Evolutionary conservation across 2,329 filamentous ascomycete genomes (phyloP), one percentile per base, ranked within the genome.

Genomic region (Paracoccidioides lutzii): DNA sequence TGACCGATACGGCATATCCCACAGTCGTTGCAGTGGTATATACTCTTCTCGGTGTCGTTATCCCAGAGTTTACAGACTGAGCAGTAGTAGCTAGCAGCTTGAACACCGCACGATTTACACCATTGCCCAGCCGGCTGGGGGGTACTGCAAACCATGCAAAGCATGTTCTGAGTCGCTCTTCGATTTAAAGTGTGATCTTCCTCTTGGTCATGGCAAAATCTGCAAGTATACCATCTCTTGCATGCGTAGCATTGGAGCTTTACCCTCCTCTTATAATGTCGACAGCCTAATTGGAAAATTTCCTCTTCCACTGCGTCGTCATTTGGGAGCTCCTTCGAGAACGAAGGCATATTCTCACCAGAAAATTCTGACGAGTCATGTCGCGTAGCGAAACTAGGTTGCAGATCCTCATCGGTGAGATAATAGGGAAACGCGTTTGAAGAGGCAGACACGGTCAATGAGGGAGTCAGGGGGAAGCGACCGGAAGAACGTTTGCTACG

Each of bases 31-130:
- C 93, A 98, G 68, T 98, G 93, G 67, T 98, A 98, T 56, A 97
- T 95, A 61, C 85, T 86, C 69, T 94, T 96, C 61, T 83, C 84
- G 55, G 83, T 81, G 62, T 96, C 88, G 65, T 97, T 90, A 66
- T 97, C 91, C 93, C 93, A 98, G 1, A 98, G 78, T 72, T 96
- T 96, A 77, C 93, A 98, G 55, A 93, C 86, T 54, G 83, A 81
- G 73, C 93, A 98, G 68, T 94, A 98, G 70, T 97, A 97, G 65
- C 86, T 86, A 10, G 91, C 90, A 5, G 88, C 82, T 57, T 83
- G 81, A 62, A 83, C 82, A 15, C 84, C 85, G 67, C 93, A 98
- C 55, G 81, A 78, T 52, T 79, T 76, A 69, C 93, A 98, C 53
- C 81, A 78, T 60, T 95, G 88, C 35, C 82, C 82, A 3, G 87